Base-by-base conservation (phyloP, 2,329 filamentous ascomycete species). In the Arthrinium puccinioides region DNA sequence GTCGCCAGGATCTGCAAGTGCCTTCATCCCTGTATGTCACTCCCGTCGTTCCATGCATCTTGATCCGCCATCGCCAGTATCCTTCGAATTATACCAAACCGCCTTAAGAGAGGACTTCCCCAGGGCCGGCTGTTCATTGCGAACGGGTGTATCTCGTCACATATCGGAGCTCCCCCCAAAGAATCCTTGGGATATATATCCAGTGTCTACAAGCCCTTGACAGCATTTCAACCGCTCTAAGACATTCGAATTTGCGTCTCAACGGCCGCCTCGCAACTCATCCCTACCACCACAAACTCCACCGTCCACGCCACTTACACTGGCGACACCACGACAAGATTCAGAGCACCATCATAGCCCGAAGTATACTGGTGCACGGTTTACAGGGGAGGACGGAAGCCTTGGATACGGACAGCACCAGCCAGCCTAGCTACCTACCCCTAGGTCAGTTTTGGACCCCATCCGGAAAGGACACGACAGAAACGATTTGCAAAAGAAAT, bases 351-450 rank as follows among this genome's bases (percentile, higher is more conserved):
- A 20, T 20, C 24, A 23, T 24, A 24, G 28, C 23, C 19, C 33
- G 20, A 27, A n/a, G n/a, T 27, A 11, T 14, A 27, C 4, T 27
- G 15, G 13, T 14, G 25, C 25, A 27, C 25, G 15, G 25, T 4
- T 27, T 11, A 4, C 25, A 27, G 25, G 4, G 15, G 28, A 50
- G 43, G 43, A 50, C 46, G 45, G 45, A 32, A 43, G 45, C 49
- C 45, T 45, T 43, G n/a, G n/a, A n/a, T n/a, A n/a, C n/a, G n/a
- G n/a, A n/a, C n/a, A n/a, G n/a, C n/a, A n/a, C n/a, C n/a, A n/a
- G n/a, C n/a, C n/a, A n/a, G n/a, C n/a, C n/a, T n/a, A n/a, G n/a
- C n/a, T n/a, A n/a, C n/a, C n/a, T n/a, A n/a, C n/a, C n/a, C n/a
- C n/a, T n/a, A n/a, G n/a, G n/a, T n/a, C n/a, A n/a, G n/a, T n/a